Percentiles rank a stretch among this genome's conserved stretches.
Evolutionary conservation across 1,284 basidiomycete species (phyloP).

Genomic region (Chiua sp.): DNA sequence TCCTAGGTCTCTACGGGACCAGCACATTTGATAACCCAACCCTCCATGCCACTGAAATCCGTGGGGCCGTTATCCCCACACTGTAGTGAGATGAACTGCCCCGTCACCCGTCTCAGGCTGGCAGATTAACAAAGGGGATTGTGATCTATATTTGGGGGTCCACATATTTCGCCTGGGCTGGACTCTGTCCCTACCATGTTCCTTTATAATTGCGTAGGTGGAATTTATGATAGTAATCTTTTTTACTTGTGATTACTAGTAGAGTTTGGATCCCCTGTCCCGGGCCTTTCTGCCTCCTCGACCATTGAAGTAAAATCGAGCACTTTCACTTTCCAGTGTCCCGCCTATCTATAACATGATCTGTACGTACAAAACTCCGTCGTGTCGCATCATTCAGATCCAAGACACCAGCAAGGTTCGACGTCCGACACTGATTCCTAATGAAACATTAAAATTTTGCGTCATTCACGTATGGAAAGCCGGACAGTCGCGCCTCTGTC

Average conservation of each 20-base stretch:
- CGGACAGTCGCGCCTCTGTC: no score
- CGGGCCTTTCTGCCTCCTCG: constrained; percentile 8
- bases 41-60: constrained; percentile 55
- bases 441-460: no score
- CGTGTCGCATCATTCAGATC: not conserved
- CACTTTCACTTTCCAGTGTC: not conserved
- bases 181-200: not conserved
- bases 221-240: not conserved
- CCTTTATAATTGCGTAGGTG: not conserved
- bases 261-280: constrained; percentile 12
- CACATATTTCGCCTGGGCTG: not conserved
- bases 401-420: constrained; percentile 15
- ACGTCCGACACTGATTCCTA: no score
- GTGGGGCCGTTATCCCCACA: constrained; percentile 41
- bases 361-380: constrained; percentile 3
- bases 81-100: constrained; percentile 39
- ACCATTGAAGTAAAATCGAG: not conserved
- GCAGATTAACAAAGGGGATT: constrained; percentile 8
- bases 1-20: constrained; percentile 68
- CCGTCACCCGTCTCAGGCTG: constrained; percentile 23
- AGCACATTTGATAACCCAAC: constrained; percentile 68
- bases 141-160: constrained; percentile 5
- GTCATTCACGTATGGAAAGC: no score
- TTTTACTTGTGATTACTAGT: not conserved
- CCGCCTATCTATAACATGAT: not conserved